Evolutionary conservation across 2,329 filamentous ascomycete species (phyloP).

Genomic region (Microdochium trichocladiopsis): DNA sequence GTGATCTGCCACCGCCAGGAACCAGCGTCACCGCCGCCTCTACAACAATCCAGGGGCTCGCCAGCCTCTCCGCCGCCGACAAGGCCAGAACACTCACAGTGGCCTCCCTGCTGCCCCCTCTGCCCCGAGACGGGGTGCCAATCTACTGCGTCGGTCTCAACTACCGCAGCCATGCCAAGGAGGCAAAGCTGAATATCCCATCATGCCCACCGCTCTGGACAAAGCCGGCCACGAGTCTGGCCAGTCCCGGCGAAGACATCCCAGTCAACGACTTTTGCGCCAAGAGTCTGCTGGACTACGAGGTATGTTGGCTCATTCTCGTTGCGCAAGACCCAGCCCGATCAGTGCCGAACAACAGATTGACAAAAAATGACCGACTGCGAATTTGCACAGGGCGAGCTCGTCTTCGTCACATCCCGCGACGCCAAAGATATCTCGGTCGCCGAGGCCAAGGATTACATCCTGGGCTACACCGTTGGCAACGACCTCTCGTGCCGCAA

Average conservation of each 20-base stretch:
- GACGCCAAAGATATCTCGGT: conserved; percentile 32
- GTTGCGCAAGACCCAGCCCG: too few species aligned
- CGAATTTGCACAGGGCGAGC: conserved; percentile 25
- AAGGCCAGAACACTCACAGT: conserved; percentile 5
- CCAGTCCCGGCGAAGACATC: conserved; percentile 17
- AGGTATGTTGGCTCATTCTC: conserved; percentile 2
- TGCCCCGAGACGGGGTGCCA: conserved; percentile 6
- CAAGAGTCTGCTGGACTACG: conserved; percentile 28
- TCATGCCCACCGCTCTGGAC: conserved; percentile 23
- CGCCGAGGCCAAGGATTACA: conserved; percentile 24
- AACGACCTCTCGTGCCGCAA: conserved; percentile 23
- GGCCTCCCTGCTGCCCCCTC: conserved; percentile 7
- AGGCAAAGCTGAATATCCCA: conserved; percentile 5
- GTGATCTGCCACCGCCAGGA: conserved; percentile 3
- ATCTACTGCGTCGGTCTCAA: conserved; percentile 20
- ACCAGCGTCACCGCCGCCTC: conserved; percentile 3
- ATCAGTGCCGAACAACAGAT: too few species aligned
- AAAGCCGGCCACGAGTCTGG: conserved; percentile 25
- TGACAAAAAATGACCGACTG: too few species aligned
- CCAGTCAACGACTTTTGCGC: conserved; percentile 28
- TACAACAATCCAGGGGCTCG: conserved; percentile 5
- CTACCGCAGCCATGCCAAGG: conserved; percentile 10
- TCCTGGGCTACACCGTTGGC: conserved; percentile 23
- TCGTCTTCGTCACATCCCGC: conserved; percentile 12
- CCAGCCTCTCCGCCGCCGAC: conserved; percentile 1